Conservation (phyloP, 2,329 filamentous ascomycete genomes). For the Corniculantispora saksenae region DNA sequence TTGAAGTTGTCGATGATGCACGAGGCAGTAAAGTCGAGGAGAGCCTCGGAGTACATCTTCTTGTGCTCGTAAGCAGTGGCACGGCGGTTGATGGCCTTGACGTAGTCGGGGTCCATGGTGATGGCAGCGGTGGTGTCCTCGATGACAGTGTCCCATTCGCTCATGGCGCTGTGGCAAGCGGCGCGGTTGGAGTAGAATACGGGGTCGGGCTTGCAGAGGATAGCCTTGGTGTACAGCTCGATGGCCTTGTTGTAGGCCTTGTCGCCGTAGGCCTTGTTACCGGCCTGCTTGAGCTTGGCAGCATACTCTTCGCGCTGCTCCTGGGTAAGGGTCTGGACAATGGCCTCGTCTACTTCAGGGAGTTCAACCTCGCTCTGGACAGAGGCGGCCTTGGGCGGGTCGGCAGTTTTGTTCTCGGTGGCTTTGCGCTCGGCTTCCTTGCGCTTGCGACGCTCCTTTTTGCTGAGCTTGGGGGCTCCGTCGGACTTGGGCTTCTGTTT, state of each 20-base stretch:
- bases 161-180: conserved; percentile 92
- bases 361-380: conserved; percentile 66
- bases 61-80: conserved; percentile 96
- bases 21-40: conserved; percentile 96
- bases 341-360: conserved; percentile 64
- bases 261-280: conserved; percentile 92
- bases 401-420: conserved; percentile 44
- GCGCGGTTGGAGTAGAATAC: conserved; percentile 99
- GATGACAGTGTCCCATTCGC: conserved; percentile 92
- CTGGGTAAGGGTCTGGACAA: conserved; percentile 50
- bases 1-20: conserved; percentile 98
- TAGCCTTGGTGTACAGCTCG: conserved; percentile 91
- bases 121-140: conserved; percentile 96
- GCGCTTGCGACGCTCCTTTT: conserved; percentile 86
- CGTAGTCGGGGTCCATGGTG: conserved; percentile 89
- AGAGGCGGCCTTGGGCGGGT: conserved; percentile 47
- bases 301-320: conserved; percentile 84
- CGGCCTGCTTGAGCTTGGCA: conserved; percentile 87
- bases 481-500: conserved; percentile 46
- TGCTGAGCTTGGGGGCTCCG: conserved; percentile 71
- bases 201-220: conserved; percentile 94
- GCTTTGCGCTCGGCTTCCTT: conserved; percentile 73
- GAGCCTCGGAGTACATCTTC: conserved; percentile 85
- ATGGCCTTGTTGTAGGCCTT: conserved; percentile 96
- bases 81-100: conserved; percentile 95